phyloP scores from a whole-genome alignment of 2,329 filamentous ascomycete species.

The Neodidymelliopsis sp. region DNA sequence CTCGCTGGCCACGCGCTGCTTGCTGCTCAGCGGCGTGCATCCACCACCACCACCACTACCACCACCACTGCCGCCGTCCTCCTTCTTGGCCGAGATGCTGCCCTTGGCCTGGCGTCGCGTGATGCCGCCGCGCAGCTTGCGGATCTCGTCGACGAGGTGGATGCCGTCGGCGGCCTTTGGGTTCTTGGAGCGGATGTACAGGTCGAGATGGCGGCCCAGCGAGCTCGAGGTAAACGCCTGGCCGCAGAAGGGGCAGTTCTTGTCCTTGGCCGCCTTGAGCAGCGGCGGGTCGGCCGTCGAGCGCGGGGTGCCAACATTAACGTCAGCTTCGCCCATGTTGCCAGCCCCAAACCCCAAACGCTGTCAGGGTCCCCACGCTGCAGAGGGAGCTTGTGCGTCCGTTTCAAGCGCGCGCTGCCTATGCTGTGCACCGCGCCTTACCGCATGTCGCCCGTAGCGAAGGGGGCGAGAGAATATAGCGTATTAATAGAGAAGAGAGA shows the following conservation, averaged over 20 bases:
- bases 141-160: slow-evolving; percentile 89
- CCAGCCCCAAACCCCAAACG: slow-evolving; percentile 2
- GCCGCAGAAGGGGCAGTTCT: slow-evolving; percentile 84
- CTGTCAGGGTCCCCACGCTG: slow-evolving; percentile 26
- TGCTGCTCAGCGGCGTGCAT: slow-evolving; percentile 33
- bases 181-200: slow-evolving; percentile 94
- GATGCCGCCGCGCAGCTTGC: slow-evolving; percentile 81
- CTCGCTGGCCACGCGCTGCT: slow-evolving; percentile 34
- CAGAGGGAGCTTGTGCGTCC: slow-evolving; percentile 22
- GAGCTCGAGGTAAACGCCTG: slow-evolving; percentile 88
- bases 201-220: slow-evolving; percentile 88
- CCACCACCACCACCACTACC: too few species aligned
- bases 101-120: slow-evolving; percentile 83
- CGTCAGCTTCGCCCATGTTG: slow-evolving; percentile 49
- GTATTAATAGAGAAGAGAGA: slow-evolving; percentile 25
- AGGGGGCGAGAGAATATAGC: too few species aligned
- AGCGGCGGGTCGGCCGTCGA: slow-evolving; percentile 22
- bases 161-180: slow-evolving; percentile 85
- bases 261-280: slow-evolving; percentile 75
- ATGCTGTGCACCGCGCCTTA: slow-evolving; percentile 21
- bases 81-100: slow-evolving; percentile 65
- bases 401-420: slow-evolving; percentile 17
- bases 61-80: slow-evolving; percentile 45
- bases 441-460: slow-evolving; percentile 37
- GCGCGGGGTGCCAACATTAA: slow-evolving; percentile 35